phyloP scores from a whole-genome alignment of 768 basidiomycete species.

The Roridomyces roridus region DNA sequence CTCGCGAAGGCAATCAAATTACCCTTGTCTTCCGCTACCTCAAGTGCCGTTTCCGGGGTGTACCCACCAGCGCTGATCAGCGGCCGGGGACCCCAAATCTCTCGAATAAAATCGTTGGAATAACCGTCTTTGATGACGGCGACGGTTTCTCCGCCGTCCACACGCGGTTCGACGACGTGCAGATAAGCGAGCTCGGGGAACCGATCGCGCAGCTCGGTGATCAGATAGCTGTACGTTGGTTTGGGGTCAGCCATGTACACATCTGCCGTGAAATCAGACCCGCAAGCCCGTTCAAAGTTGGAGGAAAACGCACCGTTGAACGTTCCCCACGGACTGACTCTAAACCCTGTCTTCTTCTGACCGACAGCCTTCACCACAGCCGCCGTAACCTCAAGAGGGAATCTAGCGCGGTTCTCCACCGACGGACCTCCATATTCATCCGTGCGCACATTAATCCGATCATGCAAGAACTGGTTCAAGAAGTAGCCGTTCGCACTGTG shows the following conservation, averaged over 20 bases:
- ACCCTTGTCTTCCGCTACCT: constrained; percentile 28
- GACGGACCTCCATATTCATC: constrained; percentile 61
- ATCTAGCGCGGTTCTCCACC: constrained; percentile 52
- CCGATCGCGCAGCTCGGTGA: constrained; percentile 26
- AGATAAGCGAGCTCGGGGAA: constrained; percentile 47
- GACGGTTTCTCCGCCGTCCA: not conserved
- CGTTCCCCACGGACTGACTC: constrained; percentile 44
- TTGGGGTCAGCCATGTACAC: constrained; percentile 36
- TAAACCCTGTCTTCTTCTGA: constrained; percentile 44
- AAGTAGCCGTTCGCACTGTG: constrained; percentile 34
- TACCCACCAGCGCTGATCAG: constrained; percentile 39
- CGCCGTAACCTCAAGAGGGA: constrained; percentile 49
- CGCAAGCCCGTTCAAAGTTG: constrained; percentile 3
- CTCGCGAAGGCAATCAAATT: constrained; percentile 17
- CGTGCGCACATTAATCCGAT: constrained; percentile 15
- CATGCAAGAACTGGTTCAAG: constrained; percentile 52
- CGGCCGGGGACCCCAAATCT: too few species aligned
- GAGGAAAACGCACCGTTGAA: constrained; percentile 30
- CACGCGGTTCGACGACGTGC: constrained; percentile 39
- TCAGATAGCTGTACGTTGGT: constrained; percentile 38
- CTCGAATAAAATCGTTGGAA: constrained; percentile 26
- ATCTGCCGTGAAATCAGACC: too few species aligned
- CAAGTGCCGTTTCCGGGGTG: constrained; percentile 33
- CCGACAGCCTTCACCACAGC: constrained; percentile 50
- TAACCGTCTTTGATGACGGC: constrained; percentile 1